These are phyloP conservation scores for Ophiostoma sp. DNA, from an alignment of 2,329 filamentous ascomycete species.

Conservation along the genomic window DNA sequence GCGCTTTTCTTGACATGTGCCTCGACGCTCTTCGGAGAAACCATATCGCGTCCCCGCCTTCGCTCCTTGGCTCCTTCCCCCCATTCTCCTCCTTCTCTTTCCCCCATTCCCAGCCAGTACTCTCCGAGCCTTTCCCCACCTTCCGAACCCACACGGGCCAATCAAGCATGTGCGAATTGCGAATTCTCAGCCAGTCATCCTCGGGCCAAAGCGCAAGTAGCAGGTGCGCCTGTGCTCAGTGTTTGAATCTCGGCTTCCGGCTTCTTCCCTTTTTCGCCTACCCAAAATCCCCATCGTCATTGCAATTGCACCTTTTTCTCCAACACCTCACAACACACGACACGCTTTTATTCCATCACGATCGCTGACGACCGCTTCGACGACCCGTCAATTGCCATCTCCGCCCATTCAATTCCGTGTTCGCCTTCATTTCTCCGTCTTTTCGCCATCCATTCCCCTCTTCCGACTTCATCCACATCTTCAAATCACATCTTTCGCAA, in stretches of 20 bases:
- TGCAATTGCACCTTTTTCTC: background rate
- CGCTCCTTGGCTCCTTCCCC: background rate
- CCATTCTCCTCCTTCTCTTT: background rate
- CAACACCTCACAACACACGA: background rate
- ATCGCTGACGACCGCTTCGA: slow-evolving; percentile 5
- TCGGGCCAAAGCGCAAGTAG: slow-evolving; percentile 28
- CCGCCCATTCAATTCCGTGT: slow-evolving; percentile 8
- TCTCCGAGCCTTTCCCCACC: slow-evolving; percentile 9
- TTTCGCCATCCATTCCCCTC: background rate
- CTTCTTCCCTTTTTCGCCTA: slow-evolving; percentile 24
- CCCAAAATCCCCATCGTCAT: slow-evolving; percentile 19
- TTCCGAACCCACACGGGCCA: slow-evolving; percentile 24
- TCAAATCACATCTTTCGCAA: slow-evolving; percentile 36
- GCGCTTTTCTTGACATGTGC: background rate
- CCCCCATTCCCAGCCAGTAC: background rate
- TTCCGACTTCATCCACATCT: background rate
- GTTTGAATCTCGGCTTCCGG: slow-evolving; percentile 26
- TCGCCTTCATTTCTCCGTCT: background rate
- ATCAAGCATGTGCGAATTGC: slow-evolving; percentile 31
- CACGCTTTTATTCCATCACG: background rate
- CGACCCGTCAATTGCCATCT: slow-evolving; percentile 30
- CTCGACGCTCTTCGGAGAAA: slow-evolving; percentile 19
- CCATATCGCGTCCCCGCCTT: slow-evolving; percentile 24
- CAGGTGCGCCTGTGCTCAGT: background rate
- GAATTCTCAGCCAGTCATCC: slow-evolving; percentile 32